These are phyloP conservation scores for Colletotrichum costaricense DNA, from an alignment of 2,329 filamentous ascomycete genomes.

Conservation along the genomic window DNA sequence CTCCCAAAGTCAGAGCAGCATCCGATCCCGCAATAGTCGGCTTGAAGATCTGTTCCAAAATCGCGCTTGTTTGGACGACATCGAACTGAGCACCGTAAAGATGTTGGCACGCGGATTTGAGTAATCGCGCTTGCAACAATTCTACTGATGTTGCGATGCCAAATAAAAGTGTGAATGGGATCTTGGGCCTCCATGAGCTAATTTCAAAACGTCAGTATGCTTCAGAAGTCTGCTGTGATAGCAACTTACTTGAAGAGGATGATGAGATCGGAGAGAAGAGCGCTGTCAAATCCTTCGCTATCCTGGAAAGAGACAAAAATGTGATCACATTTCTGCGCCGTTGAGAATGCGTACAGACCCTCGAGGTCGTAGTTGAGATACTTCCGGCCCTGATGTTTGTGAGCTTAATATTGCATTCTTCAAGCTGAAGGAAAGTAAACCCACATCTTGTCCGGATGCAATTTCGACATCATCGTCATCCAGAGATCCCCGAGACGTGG, in stretches of 20 bases:
- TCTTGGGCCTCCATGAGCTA: constrained; percentile 75
- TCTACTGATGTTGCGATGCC: constrained; percentile 86
- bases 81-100: constrained; percentile 81
- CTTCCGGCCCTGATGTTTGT: constrained; percentile 63
- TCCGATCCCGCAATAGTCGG: constrained; percentile 69
- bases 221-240: not conserved
- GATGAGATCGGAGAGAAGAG: constrained; percentile 78
- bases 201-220: not conserved
- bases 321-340: constrained; percentile 63
- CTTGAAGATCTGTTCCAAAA: constrained; percentile 79
- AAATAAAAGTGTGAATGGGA: constrained; percentile 82
- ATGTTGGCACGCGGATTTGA: constrained; percentile 74
- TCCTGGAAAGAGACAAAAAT: constrained; percentile 83
- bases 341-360: constrained; percentile 71
- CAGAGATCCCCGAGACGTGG: constrained; percentile 54
- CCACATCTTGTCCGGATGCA: constrained; percentile 59
- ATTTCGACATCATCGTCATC: constrained; percentile 67
- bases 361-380: constrained; percentile 84
- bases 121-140: constrained; percentile 79
- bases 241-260: constrained; percentile 71
- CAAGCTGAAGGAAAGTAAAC: constrained; percentile 36
- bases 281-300: constrained; percentile 83
- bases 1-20: constrained; percentile 71
- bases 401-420: constrained; percentile 12
- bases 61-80: constrained; percentile 77